Conservation (phyloP, 208 protist genomes). For the Crithidia sp. region DNA sequence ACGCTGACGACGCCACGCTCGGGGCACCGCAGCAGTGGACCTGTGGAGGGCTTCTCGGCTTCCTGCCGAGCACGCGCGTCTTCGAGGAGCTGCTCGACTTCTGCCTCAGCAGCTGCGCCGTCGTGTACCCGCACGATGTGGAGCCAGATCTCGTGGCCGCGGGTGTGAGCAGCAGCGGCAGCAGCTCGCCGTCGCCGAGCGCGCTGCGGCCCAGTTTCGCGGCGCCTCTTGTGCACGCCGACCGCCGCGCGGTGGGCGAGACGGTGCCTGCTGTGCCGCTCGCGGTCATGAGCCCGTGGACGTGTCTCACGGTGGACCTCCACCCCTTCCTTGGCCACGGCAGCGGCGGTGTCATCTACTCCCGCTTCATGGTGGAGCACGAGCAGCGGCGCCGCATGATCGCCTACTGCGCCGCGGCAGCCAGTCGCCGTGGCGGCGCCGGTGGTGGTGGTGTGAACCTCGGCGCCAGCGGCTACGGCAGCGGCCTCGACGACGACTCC, state of each 20-base stretch:
- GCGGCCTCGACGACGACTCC: conserved; percentile 19
- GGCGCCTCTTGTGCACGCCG: no score
- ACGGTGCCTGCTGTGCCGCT: conserved; percentile 9
- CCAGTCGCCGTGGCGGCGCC: conserved; percentile 11
- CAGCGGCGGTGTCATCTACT: conserved; percentile 22
- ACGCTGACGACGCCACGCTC: not conserved
- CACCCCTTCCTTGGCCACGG: conserved; percentile 22
- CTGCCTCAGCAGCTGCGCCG: conserved; percentile 45
- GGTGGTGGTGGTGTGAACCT: conserved; percentile 10
- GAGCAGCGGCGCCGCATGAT: conserved; percentile 35
- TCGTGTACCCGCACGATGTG: conserved; percentile 33
- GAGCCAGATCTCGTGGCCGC: conserved; percentile 19
- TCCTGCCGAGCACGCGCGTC: conserved; percentile 44
- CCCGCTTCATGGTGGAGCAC: conserved; percentile 50
- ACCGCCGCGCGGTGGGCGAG: not conserved
- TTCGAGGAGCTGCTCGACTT: conserved; percentile 60
- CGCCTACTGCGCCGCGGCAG: conserved; percentile 30
- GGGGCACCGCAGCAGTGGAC: conserved; percentile 31
- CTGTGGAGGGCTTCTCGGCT: conserved; percentile 42
- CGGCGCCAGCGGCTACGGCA: conserved; percentile 11
- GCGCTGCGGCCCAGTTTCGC: not conserved
- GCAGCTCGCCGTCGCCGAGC: not conserved
- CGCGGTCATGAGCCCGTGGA: conserved; percentile 26
- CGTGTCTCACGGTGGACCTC: conserved; percentile 33
- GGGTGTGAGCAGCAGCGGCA: conserved; percentile 6